These are phyloP conservation scores for Colletotrichum zoysiae DNA, from an alignment of 2,329 filamentous ascomycete species.

Conservation along the genomic window DNA sequence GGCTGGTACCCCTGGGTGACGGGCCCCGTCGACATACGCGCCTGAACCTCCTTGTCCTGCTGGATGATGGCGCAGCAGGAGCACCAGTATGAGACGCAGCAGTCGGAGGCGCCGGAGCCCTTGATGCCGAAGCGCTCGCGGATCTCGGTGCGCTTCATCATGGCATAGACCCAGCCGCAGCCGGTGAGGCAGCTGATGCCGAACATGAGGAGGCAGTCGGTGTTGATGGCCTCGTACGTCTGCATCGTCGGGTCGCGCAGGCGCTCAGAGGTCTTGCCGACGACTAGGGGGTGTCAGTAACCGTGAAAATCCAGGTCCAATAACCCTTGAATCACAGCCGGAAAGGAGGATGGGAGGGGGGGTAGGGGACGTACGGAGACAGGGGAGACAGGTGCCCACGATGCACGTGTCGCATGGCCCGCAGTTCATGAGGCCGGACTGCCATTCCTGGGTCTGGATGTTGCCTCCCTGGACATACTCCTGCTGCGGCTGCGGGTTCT, in stretches of 20 bases:
- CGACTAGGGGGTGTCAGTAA: conserved; percentile 49
- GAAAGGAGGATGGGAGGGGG: neutral
- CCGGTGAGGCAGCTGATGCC: conserved; percentile 55
- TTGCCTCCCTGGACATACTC: conserved; percentile 39
- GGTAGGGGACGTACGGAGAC: conserved; percentile 54
- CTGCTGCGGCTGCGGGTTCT: conserved; percentile 28
- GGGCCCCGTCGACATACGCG: conserved; percentile 45
- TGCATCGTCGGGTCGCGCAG: conserved; percentile 58
- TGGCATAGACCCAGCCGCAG: conserved; percentile 61
- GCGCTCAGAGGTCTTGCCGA: conserved; percentile 59
- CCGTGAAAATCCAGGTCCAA: neutral
- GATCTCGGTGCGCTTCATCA: conserved; percentile 67
- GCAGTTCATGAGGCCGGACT: conserved; percentile 56
- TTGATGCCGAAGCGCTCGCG: conserved; percentile 66
- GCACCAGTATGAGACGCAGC: conserved; percentile 66
- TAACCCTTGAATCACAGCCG: neutral
- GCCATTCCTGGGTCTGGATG: conserved; percentile 51
- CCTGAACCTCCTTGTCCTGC: conserved; percentile 66
- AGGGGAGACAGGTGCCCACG: conserved; percentile 57
- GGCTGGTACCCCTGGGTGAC: conserved; percentile 52
- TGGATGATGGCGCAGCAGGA: conserved; percentile 69
- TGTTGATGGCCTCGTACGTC: conserved; percentile 55
- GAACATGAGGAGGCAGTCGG: conserved; percentile 57
- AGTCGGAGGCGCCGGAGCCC: conserved; percentile 63
- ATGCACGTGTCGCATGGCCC: conserved; percentile 55